phyloP scores from a whole-genome alignment of 331 rosid genomes.

The Malus hybrid region DNA sequence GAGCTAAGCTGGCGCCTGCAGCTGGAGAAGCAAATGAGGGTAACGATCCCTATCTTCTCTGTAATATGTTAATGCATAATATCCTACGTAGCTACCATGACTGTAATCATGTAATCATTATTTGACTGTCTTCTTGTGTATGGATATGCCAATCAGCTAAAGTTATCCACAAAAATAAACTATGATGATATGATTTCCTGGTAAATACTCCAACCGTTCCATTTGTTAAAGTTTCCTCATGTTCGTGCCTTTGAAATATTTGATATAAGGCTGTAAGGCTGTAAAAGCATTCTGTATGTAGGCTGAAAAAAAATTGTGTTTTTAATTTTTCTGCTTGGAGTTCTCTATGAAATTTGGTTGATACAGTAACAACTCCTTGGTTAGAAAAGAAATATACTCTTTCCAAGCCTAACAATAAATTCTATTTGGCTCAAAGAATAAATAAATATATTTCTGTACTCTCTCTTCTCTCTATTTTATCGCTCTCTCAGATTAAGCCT shows the following conservation, averaged over 20 bases:
- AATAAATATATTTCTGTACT: not conserved
- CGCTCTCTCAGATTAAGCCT: not conserved
- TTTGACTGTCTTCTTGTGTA: not conserved
- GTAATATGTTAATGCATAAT: not conserved
- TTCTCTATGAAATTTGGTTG: not conserved
- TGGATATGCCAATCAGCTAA: not conserved
- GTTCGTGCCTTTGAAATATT: not conserved
- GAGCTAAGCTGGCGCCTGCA: constrained; percentile 56
- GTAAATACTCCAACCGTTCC: not conserved
- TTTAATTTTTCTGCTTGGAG: not conserved
- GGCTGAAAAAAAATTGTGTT: not conserved
- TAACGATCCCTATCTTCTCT: constrained; percentile 4
- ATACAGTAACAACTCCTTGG: not conserved
- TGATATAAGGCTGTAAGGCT: not conserved
- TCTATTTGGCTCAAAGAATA: not conserved
- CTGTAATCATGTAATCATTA: not conserved
- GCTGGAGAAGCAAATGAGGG: constrained; percentile 55
- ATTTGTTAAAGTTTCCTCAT: not conserved
- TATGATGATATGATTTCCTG: not conserved
- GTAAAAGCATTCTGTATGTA: not conserved
- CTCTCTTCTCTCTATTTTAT: not conserved
- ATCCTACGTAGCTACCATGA: not conserved
- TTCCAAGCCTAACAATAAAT: not conserved
- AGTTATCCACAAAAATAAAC: not conserved
- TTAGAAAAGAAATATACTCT: not conserved